Conservation (phyloP, 805 yeast genomes). For the Metschnikowia lochheadii region DNA sequence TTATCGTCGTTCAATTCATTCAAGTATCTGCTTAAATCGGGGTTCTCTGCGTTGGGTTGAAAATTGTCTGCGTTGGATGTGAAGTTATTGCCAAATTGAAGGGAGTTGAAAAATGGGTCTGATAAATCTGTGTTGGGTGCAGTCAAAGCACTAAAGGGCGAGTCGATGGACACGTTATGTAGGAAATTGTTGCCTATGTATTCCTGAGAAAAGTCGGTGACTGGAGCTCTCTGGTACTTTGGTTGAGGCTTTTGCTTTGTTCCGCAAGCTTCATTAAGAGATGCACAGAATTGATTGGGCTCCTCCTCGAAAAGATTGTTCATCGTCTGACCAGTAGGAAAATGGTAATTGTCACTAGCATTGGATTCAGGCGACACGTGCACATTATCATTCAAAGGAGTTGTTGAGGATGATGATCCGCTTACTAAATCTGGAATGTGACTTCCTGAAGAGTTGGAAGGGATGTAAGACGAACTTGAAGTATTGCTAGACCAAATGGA, state of each 20-base stretch:
- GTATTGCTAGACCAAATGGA: constrained; percentile 34
- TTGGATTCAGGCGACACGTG: constrained; percentile 32
- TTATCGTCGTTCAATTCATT: constrained; percentile 38
- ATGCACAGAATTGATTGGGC: constrained; percentile 69
- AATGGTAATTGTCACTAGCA: constrained; percentile 15
- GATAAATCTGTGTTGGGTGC: constrained; percentile 1
- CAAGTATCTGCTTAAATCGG: constrained; percentile 1
- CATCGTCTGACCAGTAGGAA: constrained; percentile 11
- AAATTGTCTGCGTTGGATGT: background rate
- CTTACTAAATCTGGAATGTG: constrained; percentile 34
- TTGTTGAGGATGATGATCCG: constrained; percentile 34
- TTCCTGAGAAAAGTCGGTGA: constrained; percentile 5
- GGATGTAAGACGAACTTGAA: constrained; percentile 7
- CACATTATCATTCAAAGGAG: constrained; percentile 37
- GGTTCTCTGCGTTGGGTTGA: background rate
- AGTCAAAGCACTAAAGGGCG: constrained; percentile 1
- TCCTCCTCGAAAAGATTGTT: constrained; percentile 55
- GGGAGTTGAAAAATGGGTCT: constrained; percentile 1
- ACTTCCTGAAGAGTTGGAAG: constrained; percentile 7
- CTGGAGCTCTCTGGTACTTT: constrained; percentile 22
- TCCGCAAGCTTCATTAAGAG: constrained; percentile 81
- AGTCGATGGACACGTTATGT: background rate
- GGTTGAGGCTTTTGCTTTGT: constrained; percentile 68
- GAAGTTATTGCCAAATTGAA: background rate
- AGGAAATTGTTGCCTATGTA: constrained; percentile 5